Evolutionary conservation across 768 basidiomycete species (phyloP), one percentile per base, ranked within the genome.

Genomic region (Asterophora parasitica): DNA sequence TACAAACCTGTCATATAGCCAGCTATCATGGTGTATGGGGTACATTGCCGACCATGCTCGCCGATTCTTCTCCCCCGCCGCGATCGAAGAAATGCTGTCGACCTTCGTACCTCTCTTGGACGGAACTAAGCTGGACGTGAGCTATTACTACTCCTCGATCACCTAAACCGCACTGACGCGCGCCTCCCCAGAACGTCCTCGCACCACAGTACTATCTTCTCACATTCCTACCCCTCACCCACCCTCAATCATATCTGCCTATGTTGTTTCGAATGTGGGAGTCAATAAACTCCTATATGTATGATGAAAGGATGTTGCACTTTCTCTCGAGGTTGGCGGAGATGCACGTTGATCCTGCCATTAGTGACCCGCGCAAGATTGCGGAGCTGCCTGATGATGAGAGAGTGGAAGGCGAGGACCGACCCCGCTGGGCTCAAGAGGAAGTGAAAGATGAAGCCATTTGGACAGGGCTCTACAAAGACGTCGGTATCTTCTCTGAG

Each of bases 251-350:
- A 37, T 93, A 92, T 72, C 75, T 82, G 45, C 85, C 80, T 44
- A 85, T 87, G 77, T 73, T 92, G 45, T 88, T 93, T 70, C 82
- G 85, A 45, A 60, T 92, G 38, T 94, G 91, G 89, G 84, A 88
- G 65, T 85, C 88, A 10, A 73, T 94, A 59, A 92, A 92, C 69
- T 90, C 88, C 48, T 88, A 88, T 64, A 78, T 84, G 66, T 93
- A 83, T 69, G 91, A 93, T 72, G 91, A 92, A 59, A 78, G 91
- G 64, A 90, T 91, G 81, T 73, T 93, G 52, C 79, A 88, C 48
- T 86, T 95, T 61, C 76, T 93, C 50, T 75, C 89, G 23, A 77
- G 77, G 57, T 73, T 95, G 38, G 71, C 85, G 46, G 85, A 91
- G 64, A 74, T 85, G 67, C 92, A 95, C 68, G 76, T 88, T 53